Base-by-base conservation (phyloP, 2,329 filamentous ascomycete species). In the Arthroderma uncinatum region DNA sequence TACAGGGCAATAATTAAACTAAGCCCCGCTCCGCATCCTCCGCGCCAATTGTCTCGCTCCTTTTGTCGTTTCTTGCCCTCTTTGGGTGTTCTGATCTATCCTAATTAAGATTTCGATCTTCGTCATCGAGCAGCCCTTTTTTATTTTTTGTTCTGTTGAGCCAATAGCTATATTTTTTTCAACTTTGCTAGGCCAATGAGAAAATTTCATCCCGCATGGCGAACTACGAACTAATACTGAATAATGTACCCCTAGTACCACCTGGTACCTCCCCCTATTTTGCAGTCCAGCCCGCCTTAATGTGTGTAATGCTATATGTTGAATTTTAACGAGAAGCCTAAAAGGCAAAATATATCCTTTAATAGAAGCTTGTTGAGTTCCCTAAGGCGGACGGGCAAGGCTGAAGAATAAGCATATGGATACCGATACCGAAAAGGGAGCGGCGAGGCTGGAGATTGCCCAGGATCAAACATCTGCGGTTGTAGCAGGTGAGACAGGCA, bases 331-430 rank as follows among this genome's bases (percentile, higher is more conserved):
- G 39, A 10, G 9, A 4, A 2, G 16, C 10, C 7, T 6, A 42
- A 42, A 42, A 16, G 39, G 39, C 39, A 42, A 42, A 12, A 21
- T n/a, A 3, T 7, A n/a, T 9, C 21, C 21, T n/a, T n/a, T 48
- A 16, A 19, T 25, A 28, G 44, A 48, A 30, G 21, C 14, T 48
- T 48, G 23, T 48, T 48, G 23, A 8, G 12, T 30, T 30, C n/a
- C 44, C 21, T 10, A 48, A 48, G 44, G 44, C 44, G 44, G 44
- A 48, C 44, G 44, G 44, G 30, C 44, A 48, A 48, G 44, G 44
- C 44, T 48, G 44, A 48, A 30, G 44, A 48, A 48, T 25, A 48
- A 48, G 12, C 44, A 48, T 42, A 10, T 36, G 34, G 12, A 19
- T 48, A 14, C 23, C 8, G 44, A 28, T 30, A 48, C 9, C 8